Evolutionary conservation across 768 basidiomycete species (phyloP), one percentile per base, ranked within the genome.

Genomic region (Auricularia sp.): DNA sequence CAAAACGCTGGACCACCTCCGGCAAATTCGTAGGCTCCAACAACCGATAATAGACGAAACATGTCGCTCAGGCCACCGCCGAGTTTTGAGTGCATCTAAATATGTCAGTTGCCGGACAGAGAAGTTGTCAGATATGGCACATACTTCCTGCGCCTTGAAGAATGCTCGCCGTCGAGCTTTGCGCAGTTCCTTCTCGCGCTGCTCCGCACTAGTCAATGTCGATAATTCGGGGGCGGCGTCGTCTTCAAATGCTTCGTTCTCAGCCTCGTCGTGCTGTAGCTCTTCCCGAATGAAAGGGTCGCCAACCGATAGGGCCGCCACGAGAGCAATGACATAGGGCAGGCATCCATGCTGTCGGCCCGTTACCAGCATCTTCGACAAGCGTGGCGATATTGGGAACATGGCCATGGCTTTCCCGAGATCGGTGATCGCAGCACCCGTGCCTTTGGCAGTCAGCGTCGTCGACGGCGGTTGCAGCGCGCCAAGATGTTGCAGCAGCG

Each of bases 11-110:
- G 81, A 1, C 86, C 85, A 33, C 90, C 90, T 8, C 91, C 88
- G 23, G 90, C 89, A 73, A 89, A 96, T 72, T 97, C 95, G 73
- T 93, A 98, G 3, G 96, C 97, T 0, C 97, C 97, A 18, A 97
- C 86, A n/a, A 96, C 93, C 14, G 95, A 94, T 8, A 99, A 79
- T 39, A 88, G 75, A 69, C 88, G 87, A 77, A 98, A 91, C 36
- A 93, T 74, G 71, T 99, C 97, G 72, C 94, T 97, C 5, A 80
- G 81, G 23, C 81, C 86, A 62, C 83, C 83, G 11, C 97, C 97
- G 36, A 98, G 79, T 2, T 87, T 84, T 3, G 87, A 79, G 74
- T 97, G 93, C 29, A 78, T 76, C 93, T 96, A 68, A 14, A 62
- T 18, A 33, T 35, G 36, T 63, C 2, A 65, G 53, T 6, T 23